A percentile compares a stretch with the other conserved stretches of the same genome.
These are phyloP conservation scores for Gymnopilus dilepis DNA, from an alignment of 768 basidiomycete species.

Conservation along the genomic window DNA sequence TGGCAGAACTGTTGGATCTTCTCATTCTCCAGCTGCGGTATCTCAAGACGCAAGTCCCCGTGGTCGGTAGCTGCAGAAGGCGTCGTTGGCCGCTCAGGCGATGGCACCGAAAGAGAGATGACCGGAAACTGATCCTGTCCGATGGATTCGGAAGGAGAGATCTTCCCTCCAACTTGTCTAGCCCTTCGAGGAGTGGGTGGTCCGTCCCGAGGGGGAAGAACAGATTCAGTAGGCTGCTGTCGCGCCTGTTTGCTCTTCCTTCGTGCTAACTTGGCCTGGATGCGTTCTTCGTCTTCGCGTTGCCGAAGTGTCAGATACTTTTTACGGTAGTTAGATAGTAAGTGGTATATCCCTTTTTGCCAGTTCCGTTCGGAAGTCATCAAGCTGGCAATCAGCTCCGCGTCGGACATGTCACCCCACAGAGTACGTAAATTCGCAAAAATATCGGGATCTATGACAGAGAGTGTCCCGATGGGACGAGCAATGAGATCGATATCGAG, in stretches of 20 bases:
- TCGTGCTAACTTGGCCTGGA: constrained; percentile 39
- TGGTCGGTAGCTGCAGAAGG: constrained; percentile 13
- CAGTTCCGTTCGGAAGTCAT: constrained; percentile 74
- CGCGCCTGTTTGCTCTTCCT: constrained; percentile 39
- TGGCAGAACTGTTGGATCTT: constrained; percentile 85
- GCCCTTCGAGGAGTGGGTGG: constrained; percentile 71
- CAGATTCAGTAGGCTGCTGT: constrained; percentile 22
- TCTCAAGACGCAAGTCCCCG: constrained; percentile 48
- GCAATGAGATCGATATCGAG: constrained; percentile 73
- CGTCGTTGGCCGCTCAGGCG: constrained; percentile 19
- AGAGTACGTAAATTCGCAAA: constrained; percentile 88
- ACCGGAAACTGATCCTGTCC: constrained; percentile 24
- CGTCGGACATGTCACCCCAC: constrained; percentile 85
- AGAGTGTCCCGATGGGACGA: constrained; percentile 62
- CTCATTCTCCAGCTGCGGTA: constrained; percentile 76
- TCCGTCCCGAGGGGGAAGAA: constrained; percentile 56
- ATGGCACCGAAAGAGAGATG: constrained; percentile 28
- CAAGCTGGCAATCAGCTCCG: constrained; percentile 73
- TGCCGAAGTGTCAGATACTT: constrained; percentile 71
- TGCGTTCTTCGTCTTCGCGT: constrained; percentile 62
- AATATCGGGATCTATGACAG: constrained; percentile 86
- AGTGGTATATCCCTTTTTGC: constrained; percentile 96
- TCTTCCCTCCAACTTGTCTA: constrained; percentile 31
- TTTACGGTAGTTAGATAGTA: constrained; percentile 84
- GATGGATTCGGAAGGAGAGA: constrained; percentile 21